Evolutionary conservation across 2,329 filamentous ascomycete species (phyloP), one percentile per base, ranked within the genome.

Genomic region (Daldinia eschscholtzii): DNA sequence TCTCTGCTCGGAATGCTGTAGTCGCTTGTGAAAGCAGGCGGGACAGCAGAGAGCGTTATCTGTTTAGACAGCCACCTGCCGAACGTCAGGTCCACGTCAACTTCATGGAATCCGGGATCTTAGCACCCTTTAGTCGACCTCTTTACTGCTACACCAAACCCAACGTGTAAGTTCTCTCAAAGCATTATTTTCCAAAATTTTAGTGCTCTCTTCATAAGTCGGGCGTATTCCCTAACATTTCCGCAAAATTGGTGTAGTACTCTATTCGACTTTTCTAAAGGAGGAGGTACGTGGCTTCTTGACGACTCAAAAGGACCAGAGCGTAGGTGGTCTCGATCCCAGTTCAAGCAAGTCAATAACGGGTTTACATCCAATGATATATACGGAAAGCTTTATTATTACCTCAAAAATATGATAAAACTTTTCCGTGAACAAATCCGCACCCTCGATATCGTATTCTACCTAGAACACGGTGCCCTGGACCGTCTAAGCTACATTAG

Each of bases 291-390:
- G 6, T 62, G 60, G 60, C 18, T 56, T 2, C 15, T 39, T n/a
- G 50, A 62, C 30, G 39, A 62, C 20, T 48, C 28, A n/a, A 62
- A 41, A 33, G 33, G 42, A 18, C 60, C 60, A 10, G 37, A 62
- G 26, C 60, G 41, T 28, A 20, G 52, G 5, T 63, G 61, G 61
- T 23, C 61, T 63, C 53, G 61, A 23, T 42, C 30, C 33, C 9
- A 39, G 10, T 62, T 48, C 52, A 37, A 39, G 13, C 28, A 26
- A 12, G 9, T n/a, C 2, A 28, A 2, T 6, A 15, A 5, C 15
- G 46, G 46, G 6, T 9, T 5, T 30, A 12, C 46, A 33, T 10
- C 2, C 2, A 30, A 52, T 4, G 46, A 52, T 33, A 52, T 52
- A 30, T 33, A 30, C 6, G 46, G 46, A 13, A 52, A 52, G 46